Evolutionary conservation across 139 green algal species (phyloP), one percentile per base, ranked within the genome.

Genomic region (Tetradesmus lagerheimii): DNA sequence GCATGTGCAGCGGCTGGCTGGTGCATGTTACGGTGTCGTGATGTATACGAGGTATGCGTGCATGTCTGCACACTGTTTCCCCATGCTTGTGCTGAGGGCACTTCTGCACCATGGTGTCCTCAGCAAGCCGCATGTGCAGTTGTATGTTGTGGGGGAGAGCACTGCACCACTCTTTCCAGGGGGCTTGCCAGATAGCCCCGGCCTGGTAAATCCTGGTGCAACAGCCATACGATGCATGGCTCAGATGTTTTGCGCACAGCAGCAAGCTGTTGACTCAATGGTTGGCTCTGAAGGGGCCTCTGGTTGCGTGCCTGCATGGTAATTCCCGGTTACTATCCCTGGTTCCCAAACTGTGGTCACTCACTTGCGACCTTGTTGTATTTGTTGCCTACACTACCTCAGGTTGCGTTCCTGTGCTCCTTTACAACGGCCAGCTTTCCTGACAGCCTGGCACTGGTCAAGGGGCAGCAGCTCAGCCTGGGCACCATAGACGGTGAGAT

Each of bases 371-470:
- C n/a, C n/a, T n/a, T n/a, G 43, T 50, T 50, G 9, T 29, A 12
- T n/a, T 31, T 76, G 29, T 76, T 76, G 15, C 27, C 64, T 76
- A 62, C 34, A n/a, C 34, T 31, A 37, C 39, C 53, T 25, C 93
- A 98, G 95, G 96, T 99, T 20, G 95, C 92, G 39, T 94, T 95
- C 93, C 96, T 99, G 91, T 92, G 92, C 0, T 93, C 92, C 37
- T 99, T 99, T 93, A 96, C 97, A 87, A 93, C 91, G 23, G 81
- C 91, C 1, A 89, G 90, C 83, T 97, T 98, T 89, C 97, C 97
- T 11, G 94, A 97, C 91, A 95, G 91, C 74, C 93, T 99, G 76
- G 97, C 96, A 2, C 91, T 98, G 9, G 95, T 94, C 84, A 98
- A 97, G 89, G 96, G 96, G 45, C 91, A 87, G 37, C 80, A 92